Evolutionary conservation across 192 early-diverging fungal species (phyloP), one percentile per base, ranked within the genome.

Genomic region (Powellomyces hirtus): DNA sequence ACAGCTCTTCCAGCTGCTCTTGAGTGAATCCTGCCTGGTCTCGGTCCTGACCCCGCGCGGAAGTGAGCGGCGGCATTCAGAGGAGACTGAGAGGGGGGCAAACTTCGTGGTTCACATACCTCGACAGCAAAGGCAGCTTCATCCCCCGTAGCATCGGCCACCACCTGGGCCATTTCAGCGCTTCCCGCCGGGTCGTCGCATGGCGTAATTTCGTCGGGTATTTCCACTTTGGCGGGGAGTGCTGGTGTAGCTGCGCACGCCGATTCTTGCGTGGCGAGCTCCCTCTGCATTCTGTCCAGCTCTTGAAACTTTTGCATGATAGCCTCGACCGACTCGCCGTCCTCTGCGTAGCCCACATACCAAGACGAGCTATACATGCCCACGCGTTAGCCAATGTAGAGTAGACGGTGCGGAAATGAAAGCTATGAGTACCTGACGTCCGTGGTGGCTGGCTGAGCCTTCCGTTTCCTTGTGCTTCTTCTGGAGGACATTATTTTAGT

Each of bases 221-320:
- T 24, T 16, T 49, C 46, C n/a, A 49, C 46, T 14, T 49, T 24
- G 46, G 46, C 46, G 26, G 2, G n/a, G 4, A 49, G n/a, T 7
- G 46, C 5, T 14, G 3, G 14, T 24, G 3, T 49, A 5, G 46
- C 3, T 6, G 26, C 2, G 5, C n/a, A 49, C 5, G 46, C 16
- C 35, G 51, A 16, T n/a, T 26, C 51, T 50, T 38, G 33, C 27
- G 65, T 68, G 8, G 79, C 86, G 71, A 93, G 84, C 75, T 97
- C 93, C 69, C 85, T 79, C 67, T 94, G 86, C 75, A 95, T 92
- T 2, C 88, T 80, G 59, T 96, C 96, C 20, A 98, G 85, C 74
- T 96, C 94, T 72, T 95, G 90, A 76, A 98, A 98, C 79, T 98
- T 98, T 72, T 93, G 92, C 96, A 98, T 98, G 64, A 98, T 98